Evolutionary conservation across 164 flowering plant species (phyloP), one percentile per base, ranked within the genome.

Genomic region (Santalum album): DNA sequence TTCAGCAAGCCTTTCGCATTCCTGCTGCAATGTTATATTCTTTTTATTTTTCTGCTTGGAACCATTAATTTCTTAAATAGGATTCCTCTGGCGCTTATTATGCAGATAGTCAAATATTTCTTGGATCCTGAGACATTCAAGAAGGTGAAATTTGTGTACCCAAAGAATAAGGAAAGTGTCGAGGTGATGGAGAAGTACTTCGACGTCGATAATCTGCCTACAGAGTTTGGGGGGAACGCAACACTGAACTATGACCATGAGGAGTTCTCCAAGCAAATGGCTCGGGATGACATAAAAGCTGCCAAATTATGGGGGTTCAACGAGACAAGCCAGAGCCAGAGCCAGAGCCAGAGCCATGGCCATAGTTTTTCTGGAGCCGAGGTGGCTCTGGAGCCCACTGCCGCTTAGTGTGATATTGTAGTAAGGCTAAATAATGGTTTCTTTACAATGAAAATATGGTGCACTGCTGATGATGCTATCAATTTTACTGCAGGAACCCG

Each of bases 101-200:
- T 64, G 69, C 84, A 90, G 98, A 57, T 86, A 27, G 85, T 82
- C 17, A 87, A 87, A 65, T 86, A 80, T 53, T 84, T 90, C 65
- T 58, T 90, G 67, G 96, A 90, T 55, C 61, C 86, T 0, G 87
- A 87, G 54, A 87, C 98, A 39, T 80, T 80, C 59, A 80, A 79
- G 62, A 87, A 87, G 78, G 95, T 87, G 63, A 90, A 84, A 60
- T 90, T 87, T 46, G 85, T 90, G 19, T 86, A 90, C 65, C 92
- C 95, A 3, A 84, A 86, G 62, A 80, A 86, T 16, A 73, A 79
- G 59, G 86, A 79, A 0, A 87, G 98, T 29, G 80, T 79, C 19
- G 95, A 82, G 68, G 76, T 86, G 22, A 87, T 90, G 89, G 75
- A 56, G 26, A 69, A 83, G 38, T 72, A 61, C 62, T 90, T 90